phyloP scores from a whole-genome alignment of 208 protist genomes.

The Crithidia acanthocephali region DNA sequence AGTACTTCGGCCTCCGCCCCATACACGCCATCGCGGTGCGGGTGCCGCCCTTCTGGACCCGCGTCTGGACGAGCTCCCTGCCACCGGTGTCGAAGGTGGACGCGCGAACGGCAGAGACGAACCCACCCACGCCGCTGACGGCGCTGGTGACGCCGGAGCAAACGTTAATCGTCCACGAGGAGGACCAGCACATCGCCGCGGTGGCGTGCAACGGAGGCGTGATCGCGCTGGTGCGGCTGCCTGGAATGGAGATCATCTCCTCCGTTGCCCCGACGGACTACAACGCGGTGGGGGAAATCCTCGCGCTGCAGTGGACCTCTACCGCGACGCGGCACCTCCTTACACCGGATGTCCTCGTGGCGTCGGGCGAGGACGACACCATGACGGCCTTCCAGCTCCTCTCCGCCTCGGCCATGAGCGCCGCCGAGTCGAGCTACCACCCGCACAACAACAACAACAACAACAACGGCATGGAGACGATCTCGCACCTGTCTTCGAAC shows the following conservation, averaged over 20 bases:
- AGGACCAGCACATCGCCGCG: conserved; percentile 64
- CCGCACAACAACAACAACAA: conserved; percentile 15
- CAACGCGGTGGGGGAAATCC: conserved; percentile 71
- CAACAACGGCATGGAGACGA: conserved; percentile 18
- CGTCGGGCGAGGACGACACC: conserved; percentile 79
- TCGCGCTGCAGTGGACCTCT: conserved; percentile 67
- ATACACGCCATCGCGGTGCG: conserved; percentile 65
- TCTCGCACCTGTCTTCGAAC: conserved; percentile 27
- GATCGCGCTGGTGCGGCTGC: conserved; percentile 62
- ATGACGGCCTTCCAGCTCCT: conserved; percentile 74
- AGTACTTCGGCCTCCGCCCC: conserved; percentile 47
- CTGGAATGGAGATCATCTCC: conserved; percentile 56
- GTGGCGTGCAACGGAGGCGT: conserved; percentile 67
- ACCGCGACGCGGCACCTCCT: conserved; percentile 41
- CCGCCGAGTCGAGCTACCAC: conserved; percentile 8
- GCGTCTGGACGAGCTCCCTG: conserved; percentile 55
- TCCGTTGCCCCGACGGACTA: conserved; percentile 55
- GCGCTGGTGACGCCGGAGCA: conserved; percentile 43
- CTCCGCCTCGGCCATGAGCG: conserved; percentile 17
- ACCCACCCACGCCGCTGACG: conserved; percentile 1
- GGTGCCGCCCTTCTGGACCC: conserved; percentile 64
- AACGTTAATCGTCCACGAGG: conserved; percentile 51
- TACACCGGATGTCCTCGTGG: conserved; percentile 68
- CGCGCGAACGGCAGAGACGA: neutral
- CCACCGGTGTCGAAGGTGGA: conserved; percentile 15